Evolutionary conservation across 352 stramenopile genomes (phyloP).

Genomic region (Pythium rhizo-oryzae): DNA sequence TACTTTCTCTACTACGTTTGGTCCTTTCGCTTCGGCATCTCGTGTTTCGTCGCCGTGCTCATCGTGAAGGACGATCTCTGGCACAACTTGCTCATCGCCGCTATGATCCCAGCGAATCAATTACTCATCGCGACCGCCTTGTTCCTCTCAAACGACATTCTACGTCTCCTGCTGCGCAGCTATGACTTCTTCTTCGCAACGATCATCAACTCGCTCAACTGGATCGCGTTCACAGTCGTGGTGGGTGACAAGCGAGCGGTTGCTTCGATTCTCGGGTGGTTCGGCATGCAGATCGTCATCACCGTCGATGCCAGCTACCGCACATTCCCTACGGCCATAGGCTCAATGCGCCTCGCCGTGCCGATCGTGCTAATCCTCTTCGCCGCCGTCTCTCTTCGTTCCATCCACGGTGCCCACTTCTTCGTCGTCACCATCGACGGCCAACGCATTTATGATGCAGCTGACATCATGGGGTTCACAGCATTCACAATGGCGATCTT

Average conservation of each 20-base stretch:
- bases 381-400: conserved; percentile 5
- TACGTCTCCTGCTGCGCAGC: conserved; percentile 24
- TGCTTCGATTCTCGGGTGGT: conserved; percentile 5
- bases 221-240: conserved; percentile 31
- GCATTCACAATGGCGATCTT: conserved; percentile 9
- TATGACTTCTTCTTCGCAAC: conserved; percentile 52
- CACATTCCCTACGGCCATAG: conserved; percentile 12
- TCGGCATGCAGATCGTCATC: conserved; percentile 10
- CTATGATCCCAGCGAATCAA: conserved; percentile 18
- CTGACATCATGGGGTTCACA: conserved; percentile 20
- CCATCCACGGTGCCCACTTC: neutral
- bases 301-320: conserved; percentile 27
- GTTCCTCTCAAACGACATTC: conserved; percentile 32
- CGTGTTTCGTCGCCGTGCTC: conserved; percentile 25
- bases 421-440: neutral
- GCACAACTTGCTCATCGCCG: neutral
- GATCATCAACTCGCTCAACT: conserved; percentile 34
- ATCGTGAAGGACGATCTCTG: neutral
- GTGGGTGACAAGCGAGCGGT: conserved; percentile 33
- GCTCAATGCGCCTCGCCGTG: conserved; percentile 1
- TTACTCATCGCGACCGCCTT: conserved; percentile 7
- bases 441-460: neutral
- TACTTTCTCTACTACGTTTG: conserved; percentile 8
- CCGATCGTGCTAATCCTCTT: conserved; percentile 8
- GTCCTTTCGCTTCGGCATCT: conserved; percentile 10